Conservation (phyloP, 1,284 basidiomycete genomes). For the Rhodofomes roseus region DNA sequence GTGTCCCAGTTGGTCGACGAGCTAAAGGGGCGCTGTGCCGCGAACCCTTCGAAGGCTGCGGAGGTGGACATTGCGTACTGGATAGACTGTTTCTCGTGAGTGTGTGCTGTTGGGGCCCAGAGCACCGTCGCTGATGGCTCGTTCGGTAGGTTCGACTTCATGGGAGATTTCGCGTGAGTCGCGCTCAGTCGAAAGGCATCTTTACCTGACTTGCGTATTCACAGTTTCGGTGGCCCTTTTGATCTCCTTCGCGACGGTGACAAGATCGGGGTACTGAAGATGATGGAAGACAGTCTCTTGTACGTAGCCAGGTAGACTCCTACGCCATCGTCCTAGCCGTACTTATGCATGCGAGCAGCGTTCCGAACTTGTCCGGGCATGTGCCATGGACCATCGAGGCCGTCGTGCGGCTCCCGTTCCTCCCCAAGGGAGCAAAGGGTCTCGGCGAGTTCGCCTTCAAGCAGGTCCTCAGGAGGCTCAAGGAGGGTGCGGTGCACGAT, state of each 20-base stretch:
- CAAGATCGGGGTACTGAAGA: constrained; percentile 12
- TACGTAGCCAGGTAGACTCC: no score
- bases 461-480: not conserved
- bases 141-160: constrained; percentile 47
- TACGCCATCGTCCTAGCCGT: no score
- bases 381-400: not conserved
- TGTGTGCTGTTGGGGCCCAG: no score
- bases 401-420: not conserved
- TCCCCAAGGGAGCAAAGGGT: not conserved
- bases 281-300: no score
- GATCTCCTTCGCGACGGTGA: constrained; percentile 25
- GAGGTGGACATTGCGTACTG: constrained; percentile 39
- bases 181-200: no score
- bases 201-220: no score
- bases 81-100: constrained; percentile 53
- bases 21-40: constrained; percentile 17
- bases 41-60: constrained; percentile 20
- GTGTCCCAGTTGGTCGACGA: constrained; percentile 36
- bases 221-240: constrained; percentile 27
- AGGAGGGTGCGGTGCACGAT: constrained; percentile 34
- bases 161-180: constrained; percentile 58
- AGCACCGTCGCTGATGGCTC: no score
- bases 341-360: no score
- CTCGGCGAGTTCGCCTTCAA: constrained; percentile 1
- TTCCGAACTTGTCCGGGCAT: constrained; percentile 1